Base-by-base conservation (phyloP, 1,284 basidiomycete species). In the Neonothopanus nambi region DNA sequence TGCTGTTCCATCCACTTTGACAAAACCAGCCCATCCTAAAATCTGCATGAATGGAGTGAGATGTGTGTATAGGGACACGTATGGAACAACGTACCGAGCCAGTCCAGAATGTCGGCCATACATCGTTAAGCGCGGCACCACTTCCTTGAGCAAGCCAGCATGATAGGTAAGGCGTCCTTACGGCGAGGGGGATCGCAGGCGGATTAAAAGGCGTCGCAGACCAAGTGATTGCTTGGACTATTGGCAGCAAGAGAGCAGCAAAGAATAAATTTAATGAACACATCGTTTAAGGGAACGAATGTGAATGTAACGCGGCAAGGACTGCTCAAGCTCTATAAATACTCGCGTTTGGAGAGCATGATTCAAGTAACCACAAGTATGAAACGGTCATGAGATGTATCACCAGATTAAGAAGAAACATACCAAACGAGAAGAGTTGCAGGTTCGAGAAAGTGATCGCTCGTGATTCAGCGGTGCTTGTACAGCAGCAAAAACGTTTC, bases 71-170 rank as follows among this genome's bases (percentile, higher is more conserved):
- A 47, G 15, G 5, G n/a, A 24, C 23, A 23, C n/a, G 45, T 21
- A 23, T 35, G 40, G 41, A 39, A 48, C 18, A 18, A 63, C 73
- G 23, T 61, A 84, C 82, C 55, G 73, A 70, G 2, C 84, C 84
- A 37, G 79, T 82, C 86, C 86, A 88, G 61, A 87, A 87, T 7
- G 73, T 75, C 0, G 86, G 81, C 84, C 85, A 87, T 26, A 66
- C 80, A 40, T 68, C 78, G 59, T 85, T 85, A 35, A 88, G 67
- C 21, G 83, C 79, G 7, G 71, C 75, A 8, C 84, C 74, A 18
- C 61, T 52, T 1, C 76, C 73, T 61, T 86, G 83, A 3, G 77
- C 68, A 18, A 87, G 72, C 85, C 85, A 88, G 5, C 79, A 74
- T 36, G 81, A 85, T 33, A 89, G 65, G 61, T 87, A 88, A 2